Conservation (phyloP, 2,329 filamentous ascomycete species). For the Aureobasidium melanogenum region DNA sequence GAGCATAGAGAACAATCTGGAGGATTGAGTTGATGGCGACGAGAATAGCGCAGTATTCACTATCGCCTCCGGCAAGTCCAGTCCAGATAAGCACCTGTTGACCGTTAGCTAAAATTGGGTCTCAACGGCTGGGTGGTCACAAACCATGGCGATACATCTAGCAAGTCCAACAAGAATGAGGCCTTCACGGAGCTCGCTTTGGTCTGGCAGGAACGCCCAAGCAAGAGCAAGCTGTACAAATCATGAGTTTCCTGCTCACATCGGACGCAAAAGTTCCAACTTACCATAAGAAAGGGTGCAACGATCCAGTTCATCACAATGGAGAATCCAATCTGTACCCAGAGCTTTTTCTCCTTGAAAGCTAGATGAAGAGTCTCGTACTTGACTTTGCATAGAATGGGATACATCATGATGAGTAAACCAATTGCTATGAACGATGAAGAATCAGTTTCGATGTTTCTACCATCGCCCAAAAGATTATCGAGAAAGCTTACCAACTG, state of each 20-base stretch:
- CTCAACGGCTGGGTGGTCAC: too few relatives aligned
- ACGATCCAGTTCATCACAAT: slow-evolving; percentile 75
- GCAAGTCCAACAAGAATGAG: slow-evolving; percentile 76
- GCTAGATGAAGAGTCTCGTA: slow-evolving; percentile 66
- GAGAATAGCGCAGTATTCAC: slow-evolving; percentile 58
- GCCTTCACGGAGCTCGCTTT: slow-evolving; percentile 45
- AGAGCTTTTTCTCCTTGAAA: slow-evolving; percentile 53
- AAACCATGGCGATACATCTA: slow-evolving; percentile 79
- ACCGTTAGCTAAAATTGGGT: too few relatives aligned
- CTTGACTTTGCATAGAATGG: slow-evolving; percentile 77
- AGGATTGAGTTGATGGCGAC: slow-evolving; percentile 41
- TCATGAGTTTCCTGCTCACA: too few relatives aligned
- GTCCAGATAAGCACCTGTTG: slow-evolving; percentile 58
- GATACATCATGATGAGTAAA: slow-evolving; percentile 88
- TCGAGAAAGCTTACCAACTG: slow-evolving; percentile 45
- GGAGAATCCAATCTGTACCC: slow-evolving; percentile 72
- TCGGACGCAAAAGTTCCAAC: not conserved
- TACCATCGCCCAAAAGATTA: not conserved
- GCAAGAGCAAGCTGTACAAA: slow-evolving; percentile 35
- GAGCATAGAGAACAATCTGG: slow-evolving; percentile 40
- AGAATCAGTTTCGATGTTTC: too few relatives aligned
- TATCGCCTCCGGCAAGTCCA: slow-evolving; percentile 49
- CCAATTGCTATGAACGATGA: slow-evolving; percentile 49
- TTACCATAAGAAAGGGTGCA: slow-evolving; percentile 74
- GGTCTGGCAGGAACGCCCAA: slow-evolving; percentile 51